Evolutionary conservation across 257 asterid genomes (phyloP), one percentile per base, ranked within the genome.

Genomic region (Solanum chmielewskii): DNA sequence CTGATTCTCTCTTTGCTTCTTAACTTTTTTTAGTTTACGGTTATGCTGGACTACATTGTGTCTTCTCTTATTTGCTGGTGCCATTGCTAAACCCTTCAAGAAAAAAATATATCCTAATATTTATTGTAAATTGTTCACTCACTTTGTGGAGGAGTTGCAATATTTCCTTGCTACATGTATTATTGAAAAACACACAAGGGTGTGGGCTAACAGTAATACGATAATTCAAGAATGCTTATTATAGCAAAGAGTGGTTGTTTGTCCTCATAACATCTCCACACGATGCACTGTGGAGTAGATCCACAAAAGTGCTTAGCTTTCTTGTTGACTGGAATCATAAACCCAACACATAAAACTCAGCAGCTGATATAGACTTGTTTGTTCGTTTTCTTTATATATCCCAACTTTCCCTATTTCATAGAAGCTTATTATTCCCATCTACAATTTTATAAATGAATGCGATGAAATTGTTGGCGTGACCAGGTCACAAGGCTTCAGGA

Each of bases 401-500:
- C 45, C 42, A 49, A 47, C 44, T 29, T 2, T 47, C 69, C 69
- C 49, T 29, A 3, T 29, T 20, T 49, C 37, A 49, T 29, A 81
- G 29, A 81, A 18, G 69, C 69, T 81, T 47, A 81, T 80, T 39
- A 80, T 47, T 80, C 68, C 68, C 68, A 45, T 47, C 44, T 49
- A 15, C 69, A 81, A n/a, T 47, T 10, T 80, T 49, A 47, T 31
- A 29, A 81, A 81, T 81, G 29, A 80, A 49, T 80, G 44, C 18
- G 29, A 80, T 86, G 66, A 66, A 84, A 42, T 35, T 35, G 84
- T 89, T 85, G 80, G 73, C 62, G 59, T 68, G 83, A 41, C 16
- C 92, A 97, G 99, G 98, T 96, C 86, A 90, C 92, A 89, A 93
- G 94, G 87, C 92, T 97, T 66, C 92, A 91, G 86, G 96, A 91